Conservation (phyloP, 2,329 filamentous ascomycete species). For the Pseudogymnoascus sp. region DNA sequence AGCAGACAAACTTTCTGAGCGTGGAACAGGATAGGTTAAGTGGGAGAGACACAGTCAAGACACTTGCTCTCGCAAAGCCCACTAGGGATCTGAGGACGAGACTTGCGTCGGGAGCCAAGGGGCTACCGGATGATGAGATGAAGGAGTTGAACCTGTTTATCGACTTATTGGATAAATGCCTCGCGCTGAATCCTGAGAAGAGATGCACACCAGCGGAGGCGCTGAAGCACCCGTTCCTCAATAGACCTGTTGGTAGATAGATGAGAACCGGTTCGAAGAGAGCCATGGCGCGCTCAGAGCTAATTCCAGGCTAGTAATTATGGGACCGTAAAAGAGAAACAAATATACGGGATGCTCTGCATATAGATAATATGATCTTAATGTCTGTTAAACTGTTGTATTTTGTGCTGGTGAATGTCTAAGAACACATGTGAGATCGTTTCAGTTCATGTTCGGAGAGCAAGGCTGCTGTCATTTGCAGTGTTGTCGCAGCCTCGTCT, state of each 20-base stretch:
- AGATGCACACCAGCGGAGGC: slow-evolving; percentile 81
- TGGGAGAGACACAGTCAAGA: slow-evolving; percentile 64
- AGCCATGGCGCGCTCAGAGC: not conserved
- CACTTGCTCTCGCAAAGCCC: slow-evolving; percentile 63
- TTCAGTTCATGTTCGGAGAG: not conserved
- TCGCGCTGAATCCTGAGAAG: slow-evolving; percentile 87
- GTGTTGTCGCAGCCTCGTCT: not conserved
- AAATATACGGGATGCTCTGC: not conserved
- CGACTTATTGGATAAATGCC: slow-evolving; percentile 79
- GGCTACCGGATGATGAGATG: slow-evolving; percentile 64
- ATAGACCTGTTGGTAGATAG: slow-evolving; percentile 14
- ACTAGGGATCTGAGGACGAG: slow-evolving; percentile 75
- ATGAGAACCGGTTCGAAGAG: not conserved
- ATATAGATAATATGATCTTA: not conserved
- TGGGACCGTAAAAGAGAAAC: not conserved
- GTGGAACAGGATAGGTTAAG: slow-evolving; percentile 82
- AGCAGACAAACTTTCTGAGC: slow-evolving; percentile 73
- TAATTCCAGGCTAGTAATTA: not conserved
- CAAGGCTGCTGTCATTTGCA: not conserved
- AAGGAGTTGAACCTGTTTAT: slow-evolving; percentile 77
- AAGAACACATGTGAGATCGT: not conserved
- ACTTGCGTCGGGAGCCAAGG: slow-evolving; percentile 64
- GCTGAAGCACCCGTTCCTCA: slow-evolving; percentile 79
- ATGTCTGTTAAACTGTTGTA: not conserved
- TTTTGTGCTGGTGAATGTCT: not conserved